These are phyloP conservation scores for Sugiyamaella japonica DNA, from an alignment of 1,139 yeast genomes.

Conservation along the genomic window DNA sequence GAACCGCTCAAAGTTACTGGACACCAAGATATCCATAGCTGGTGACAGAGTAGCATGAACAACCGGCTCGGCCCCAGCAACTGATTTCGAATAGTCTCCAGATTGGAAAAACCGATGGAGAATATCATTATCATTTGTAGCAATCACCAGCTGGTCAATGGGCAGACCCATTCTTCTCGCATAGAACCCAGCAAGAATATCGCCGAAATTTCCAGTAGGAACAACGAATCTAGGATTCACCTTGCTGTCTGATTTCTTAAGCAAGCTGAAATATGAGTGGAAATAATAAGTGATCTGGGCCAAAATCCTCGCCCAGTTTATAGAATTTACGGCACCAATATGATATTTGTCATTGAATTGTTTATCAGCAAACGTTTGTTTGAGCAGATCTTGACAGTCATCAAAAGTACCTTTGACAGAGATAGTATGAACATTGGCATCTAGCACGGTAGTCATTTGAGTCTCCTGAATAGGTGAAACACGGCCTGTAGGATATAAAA, in stretches of 20 bases:
- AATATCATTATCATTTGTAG: conserved; percentile 94
- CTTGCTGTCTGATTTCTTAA: conserved; percentile 36
- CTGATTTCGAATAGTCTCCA: conserved; percentile 68
- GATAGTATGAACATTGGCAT: conserved; percentile 87
- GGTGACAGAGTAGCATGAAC: conserved; percentile 93
- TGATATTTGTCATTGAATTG: conserved; percentile 87
- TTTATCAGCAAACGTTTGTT: conserved; percentile 84
- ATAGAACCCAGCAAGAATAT: conserved; percentile 92
- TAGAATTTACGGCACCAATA: conserved; percentile 96
- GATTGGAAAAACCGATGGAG: conserved; percentile 86
- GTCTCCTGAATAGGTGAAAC: conserved; percentile 97
- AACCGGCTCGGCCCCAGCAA: conserved; percentile 49
- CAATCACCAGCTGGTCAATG: conserved; percentile 78
- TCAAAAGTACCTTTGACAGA: conserved; percentile 96
- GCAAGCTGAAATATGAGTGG: conserved; percentile 80
- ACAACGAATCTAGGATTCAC: conserved; percentile 67
- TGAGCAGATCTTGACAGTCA: conserved; percentile 96
- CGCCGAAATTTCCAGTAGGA: conserved; percentile 98
- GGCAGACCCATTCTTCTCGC: conserved; percentile 97
- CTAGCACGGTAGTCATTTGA: conserved; percentile 98
- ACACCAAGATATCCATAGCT: conserved; percentile 96
- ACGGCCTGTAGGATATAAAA: conserved; percentile 94
- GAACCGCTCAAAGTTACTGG: conserved; percentile 93
- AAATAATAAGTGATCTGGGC: conserved; percentile 98
- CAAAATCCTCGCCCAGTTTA: conserved; percentile 97